Conservation (phyloP, 331 rosid species). For the Phaseolus coccineus region DNA sequence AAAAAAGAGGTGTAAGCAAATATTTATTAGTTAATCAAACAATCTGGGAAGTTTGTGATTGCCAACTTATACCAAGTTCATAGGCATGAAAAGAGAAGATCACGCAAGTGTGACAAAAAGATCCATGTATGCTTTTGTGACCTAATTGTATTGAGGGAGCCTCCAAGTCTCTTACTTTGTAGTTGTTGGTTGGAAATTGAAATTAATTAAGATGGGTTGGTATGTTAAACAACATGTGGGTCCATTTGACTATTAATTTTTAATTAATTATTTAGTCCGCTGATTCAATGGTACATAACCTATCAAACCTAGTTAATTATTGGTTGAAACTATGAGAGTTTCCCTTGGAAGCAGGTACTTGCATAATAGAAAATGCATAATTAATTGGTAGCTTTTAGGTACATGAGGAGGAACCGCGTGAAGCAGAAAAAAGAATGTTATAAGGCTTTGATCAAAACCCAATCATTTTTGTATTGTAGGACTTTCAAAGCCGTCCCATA, state of each 20-base stretch:
- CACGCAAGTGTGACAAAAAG: slow-evolving; percentile 41
- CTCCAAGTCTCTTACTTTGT: slow-evolving; percentile 21
- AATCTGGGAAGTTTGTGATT: too few species aligned
- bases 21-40: too few species aligned
- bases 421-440: slow-evolving; percentile 35
- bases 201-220: slow-evolving; percentile 33
- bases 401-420: slow-evolving; percentile 30
- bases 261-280: slow-evolving; percentile 13
- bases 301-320: slow-evolving; percentile 24
- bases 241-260: slow-evolving; percentile 26
- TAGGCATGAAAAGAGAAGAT: slow-evolving; percentile 13
- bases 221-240: slow-evolving; percentile 38
- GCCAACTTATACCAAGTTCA: too few species aligned
- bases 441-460: slow-evolving; percentile 37
- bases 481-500: slow-evolving; percentile 50
- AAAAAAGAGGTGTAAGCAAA: too few species aligned
- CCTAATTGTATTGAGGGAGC: slow-evolving; percentile 46
- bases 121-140: slow-evolving; percentile 49
- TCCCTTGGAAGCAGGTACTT: slow-evolving; percentile 30
- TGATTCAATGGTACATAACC: slow-evolving; percentile 42
- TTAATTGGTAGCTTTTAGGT: slow-evolving; percentile 37
- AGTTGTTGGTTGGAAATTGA: slow-evolving; percentile 45
- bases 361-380: slow-evolving; percentile 36
- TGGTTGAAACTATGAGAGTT: slow-evolving; percentile 37
- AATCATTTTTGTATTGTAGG: slow-evolving; percentile 49